Evolutionary conservation across 1,284 basidiomycete genomes (phyloP), one percentile per base, ranked within the genome.

Genomic region (Fereydounia khargensis): DNA sequence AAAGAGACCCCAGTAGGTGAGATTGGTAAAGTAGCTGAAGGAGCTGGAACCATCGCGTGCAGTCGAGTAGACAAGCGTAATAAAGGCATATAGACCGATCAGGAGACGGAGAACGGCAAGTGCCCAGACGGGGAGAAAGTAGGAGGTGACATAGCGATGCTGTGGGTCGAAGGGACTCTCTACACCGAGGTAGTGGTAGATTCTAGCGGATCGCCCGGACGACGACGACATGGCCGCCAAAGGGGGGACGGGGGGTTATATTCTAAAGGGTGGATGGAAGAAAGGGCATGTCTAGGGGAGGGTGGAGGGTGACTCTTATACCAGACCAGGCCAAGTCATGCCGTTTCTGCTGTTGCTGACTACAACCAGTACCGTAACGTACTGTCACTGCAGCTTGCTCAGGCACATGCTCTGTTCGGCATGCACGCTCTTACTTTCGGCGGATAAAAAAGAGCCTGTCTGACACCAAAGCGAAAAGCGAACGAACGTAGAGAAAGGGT

Each of bases 131-230:
- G 81, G 77, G 38, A 85, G 59, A 54, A 82, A 41, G 21, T 83
- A 82, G 0, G 85, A 86, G 0, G 86, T 83, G 48, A 86, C 82
- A 62, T 80, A 79, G 43, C 75, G 76, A 62, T 79, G 77, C 4
- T 70, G 52, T 0, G 81, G 74, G 76, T 87, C 85, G 67, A 86
- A 86, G n/a, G 69, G 75, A 4, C 58, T 40, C 4, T 56, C 52
- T 16, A 73, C 70, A 31, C 76, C 76, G 20, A 72, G 62, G 33
- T 42, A 60, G 63, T 59, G 57, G 60, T 57, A 56, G 28, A 66
- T 38, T 9, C 47, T 57, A 24, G 62, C 53, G 14, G 53, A 44
- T n/a, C n/a, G 2, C 27, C 10, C 9, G 27, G 27, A 28, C 10
- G 27, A 28, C 10, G 27, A 28, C n/a, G 27, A 28, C 9, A 28